These are phyloP conservation scores for Umbelopsis isabellina DNA, from an alignment of 192 early-diverging fungal species.

Conservation along the genomic window DNA sequence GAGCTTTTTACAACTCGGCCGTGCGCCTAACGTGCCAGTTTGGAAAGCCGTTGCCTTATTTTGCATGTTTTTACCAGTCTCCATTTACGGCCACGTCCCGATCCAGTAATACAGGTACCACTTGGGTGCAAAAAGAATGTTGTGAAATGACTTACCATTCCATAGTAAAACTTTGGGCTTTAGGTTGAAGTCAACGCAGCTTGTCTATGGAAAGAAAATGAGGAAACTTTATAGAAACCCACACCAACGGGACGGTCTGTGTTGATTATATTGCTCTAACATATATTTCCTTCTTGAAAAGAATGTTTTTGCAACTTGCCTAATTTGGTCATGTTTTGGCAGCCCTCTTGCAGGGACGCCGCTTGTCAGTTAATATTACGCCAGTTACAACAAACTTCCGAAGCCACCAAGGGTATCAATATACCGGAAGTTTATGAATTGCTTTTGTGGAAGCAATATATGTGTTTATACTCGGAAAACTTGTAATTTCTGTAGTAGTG, in stretches of 20 bases:
- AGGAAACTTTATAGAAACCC: neutral
- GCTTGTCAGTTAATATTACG: neutral
- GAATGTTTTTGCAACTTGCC: conserved; percentile 19
- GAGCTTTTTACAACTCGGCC: conserved; percentile 19
- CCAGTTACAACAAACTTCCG: neutral
- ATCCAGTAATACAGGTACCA: no score
- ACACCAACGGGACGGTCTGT: neutral
- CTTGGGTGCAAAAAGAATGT: neutral
- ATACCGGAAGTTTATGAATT: no score
- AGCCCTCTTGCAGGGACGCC: neutral
- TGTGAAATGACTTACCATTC: conserved; percentile 12
- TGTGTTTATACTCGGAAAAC: no score
- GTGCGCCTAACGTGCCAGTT: conserved; percentile 3
- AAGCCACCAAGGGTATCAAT: no score
- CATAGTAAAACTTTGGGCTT: neutral
- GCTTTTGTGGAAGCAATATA: no score
- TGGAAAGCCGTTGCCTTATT: conserved; percentile 18
- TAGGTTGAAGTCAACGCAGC: neutral
- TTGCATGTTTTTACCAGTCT: conserved; percentile 15
- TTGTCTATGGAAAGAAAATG: neutral
- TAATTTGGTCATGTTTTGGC: neutral
- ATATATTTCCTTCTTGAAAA: conserved; percentile 10
- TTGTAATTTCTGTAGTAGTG: no score
- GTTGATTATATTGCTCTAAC: neutral
- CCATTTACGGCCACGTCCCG: neutral